phyloP scores from a whole-genome alignment of 768 basidiomycete genomes.

The Kwoniella sp. region DNA sequence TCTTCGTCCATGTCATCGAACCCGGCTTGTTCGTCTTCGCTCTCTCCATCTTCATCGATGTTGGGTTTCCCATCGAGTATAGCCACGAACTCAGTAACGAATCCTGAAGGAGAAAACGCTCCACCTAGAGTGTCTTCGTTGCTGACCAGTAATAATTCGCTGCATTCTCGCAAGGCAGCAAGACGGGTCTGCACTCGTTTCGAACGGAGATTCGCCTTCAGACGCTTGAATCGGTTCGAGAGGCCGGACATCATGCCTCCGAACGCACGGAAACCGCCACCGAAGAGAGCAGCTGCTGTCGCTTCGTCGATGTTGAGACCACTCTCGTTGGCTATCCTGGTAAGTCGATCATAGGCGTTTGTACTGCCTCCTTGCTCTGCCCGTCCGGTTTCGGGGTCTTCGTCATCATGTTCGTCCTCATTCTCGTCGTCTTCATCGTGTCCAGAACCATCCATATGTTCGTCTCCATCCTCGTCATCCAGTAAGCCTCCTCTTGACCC shows the following conservation, averaged over 20 bases:
- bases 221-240: conserved; percentile 74
- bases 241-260: conserved; percentile 73
- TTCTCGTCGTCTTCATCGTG: conserved; percentile 53
- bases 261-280: conserved; percentile 76
- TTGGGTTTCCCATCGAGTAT: conserved; percentile 67
- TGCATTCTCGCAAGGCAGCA: conserved; percentile 87
- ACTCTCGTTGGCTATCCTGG: conserved; percentile 33
- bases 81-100: conserved; percentile 85
- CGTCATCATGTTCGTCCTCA: conserved; percentile 47
- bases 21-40: conserved; percentile 63
- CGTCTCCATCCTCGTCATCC: conserved; percentile 39
- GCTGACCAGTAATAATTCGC: conserved; percentile 90
- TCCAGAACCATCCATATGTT: conserved; percentile 39
- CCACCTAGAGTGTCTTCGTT: conserved; percentile 96
- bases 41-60: conserved; percentile 39
- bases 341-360: conserved; percentile 34
- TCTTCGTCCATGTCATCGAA: conserved; percentile 63
- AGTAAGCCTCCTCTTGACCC: conserved; percentile 15
- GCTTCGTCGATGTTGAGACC: conserved; percentile 48
- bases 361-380: conserved; percentile 55
- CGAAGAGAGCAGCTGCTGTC: conserved; percentile 55
- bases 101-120: conserved; percentile 81
- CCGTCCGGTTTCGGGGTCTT: conserved; percentile 61
- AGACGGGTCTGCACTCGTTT: conserved; percentile 68
- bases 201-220: conserved; percentile 63